These are phyloP conservation scores for Metschnikowia drakensbergensis DNA, from an alignment of 805 yeast species.

Conservation along the genomic window DNA sequence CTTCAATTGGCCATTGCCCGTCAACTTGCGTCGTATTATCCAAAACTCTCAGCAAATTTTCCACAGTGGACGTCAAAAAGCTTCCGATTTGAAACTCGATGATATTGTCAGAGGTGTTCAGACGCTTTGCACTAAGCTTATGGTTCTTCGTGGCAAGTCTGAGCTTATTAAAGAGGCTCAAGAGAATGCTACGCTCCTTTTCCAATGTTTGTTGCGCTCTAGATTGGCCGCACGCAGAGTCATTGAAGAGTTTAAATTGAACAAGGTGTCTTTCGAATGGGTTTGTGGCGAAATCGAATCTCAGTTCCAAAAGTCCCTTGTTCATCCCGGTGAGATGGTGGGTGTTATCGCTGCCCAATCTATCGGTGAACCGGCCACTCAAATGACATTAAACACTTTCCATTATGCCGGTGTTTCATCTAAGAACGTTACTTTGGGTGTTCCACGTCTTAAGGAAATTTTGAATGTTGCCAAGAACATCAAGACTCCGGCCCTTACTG, in stretches of 20 bases:
- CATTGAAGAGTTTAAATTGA: constrained; percentile 83
- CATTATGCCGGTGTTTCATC: constrained; percentile 99
- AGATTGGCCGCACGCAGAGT: constrained; percentile 88
- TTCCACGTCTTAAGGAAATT: constrained; percentile 98
- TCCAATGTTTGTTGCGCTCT: constrained; percentile 90
- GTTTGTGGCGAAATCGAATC: constrained; percentile 90
- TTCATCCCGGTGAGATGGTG: constrained; percentile 98
- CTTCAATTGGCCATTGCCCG: constrained; percentile 96
- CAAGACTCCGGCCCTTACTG: constrained; percentile 98
- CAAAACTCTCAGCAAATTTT: constrained; percentile 97
- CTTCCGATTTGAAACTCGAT: constrained; percentile 82
- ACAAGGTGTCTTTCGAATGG: constrained; percentile 89
- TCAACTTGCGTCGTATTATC: constrained; percentile 90
- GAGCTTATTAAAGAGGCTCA: constrained; percentile 78
- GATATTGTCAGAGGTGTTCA: constrained; percentile 75
- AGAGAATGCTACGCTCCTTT: constrained; percentile 81
- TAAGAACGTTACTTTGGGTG: constrained; percentile 98
- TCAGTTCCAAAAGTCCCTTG: constrained; percentile 86
- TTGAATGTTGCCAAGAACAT: constrained; percentile 96
- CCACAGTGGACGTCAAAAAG: constrained; percentile 85
- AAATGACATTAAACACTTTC: constrained; percentile 90
- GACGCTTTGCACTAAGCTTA: constrained; percentile 59
- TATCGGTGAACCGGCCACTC: constrained; percentile 99
- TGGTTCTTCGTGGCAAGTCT: constrained; percentile 80
- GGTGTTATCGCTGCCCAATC: constrained; percentile 97